Evolutionary conservation across 495 filamentous ascomycete species (phyloP).

Genomic region (Penicillium taxi): DNA sequence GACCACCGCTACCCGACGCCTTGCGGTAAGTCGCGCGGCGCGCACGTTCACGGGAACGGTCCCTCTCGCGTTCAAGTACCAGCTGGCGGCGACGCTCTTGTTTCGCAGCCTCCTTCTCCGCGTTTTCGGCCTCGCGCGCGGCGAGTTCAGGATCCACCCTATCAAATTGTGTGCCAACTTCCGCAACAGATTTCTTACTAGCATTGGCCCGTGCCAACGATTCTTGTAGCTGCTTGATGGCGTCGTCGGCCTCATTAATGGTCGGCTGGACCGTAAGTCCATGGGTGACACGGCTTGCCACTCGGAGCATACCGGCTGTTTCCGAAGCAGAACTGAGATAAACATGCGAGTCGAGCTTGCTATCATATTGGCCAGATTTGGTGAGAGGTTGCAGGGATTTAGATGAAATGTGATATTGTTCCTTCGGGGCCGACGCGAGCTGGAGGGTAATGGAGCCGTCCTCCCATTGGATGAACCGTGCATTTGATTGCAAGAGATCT

Average conservation of each 20-base stretch:
- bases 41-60: conserved; percentile 44
- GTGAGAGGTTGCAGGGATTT: conserved; percentile 68
- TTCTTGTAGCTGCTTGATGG: conserved; percentile 64
- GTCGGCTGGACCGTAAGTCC: conserved; percentile 65
- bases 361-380: conserved; percentile 53
- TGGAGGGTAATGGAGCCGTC: conserved; percentile 80
- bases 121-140: conserved; percentile 63
- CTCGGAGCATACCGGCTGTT: conserved; percentile 57
- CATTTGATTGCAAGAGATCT: conserved; percentile 60
- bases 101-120: conserved; percentile 62
- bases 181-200: conserved; percentile 51
- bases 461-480: conserved; percentile 71
- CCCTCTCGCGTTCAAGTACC: conserved; percentile 55
- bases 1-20: conserved; percentile 62
- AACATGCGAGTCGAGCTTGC: conserved; percentile 67
- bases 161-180: too few relatives aligned
- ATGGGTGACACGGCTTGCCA: conserved; percentile 74
- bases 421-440: conserved; percentile 58
- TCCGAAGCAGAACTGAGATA: conserved; percentile 73
- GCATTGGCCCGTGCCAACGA: conserved; percentile 55
- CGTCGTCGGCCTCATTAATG: conserved; percentile 64
- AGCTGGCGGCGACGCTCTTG: conserved; percentile 61
- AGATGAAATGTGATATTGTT: conserved; percentile 71
- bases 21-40: conserved; percentile 39
- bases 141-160: conserved; percentile 75